These are phyloP conservation scores for Wickerhamiella parazyma DNA, from an alignment of 805 yeast species.

Conservation along the genomic window DNA sequence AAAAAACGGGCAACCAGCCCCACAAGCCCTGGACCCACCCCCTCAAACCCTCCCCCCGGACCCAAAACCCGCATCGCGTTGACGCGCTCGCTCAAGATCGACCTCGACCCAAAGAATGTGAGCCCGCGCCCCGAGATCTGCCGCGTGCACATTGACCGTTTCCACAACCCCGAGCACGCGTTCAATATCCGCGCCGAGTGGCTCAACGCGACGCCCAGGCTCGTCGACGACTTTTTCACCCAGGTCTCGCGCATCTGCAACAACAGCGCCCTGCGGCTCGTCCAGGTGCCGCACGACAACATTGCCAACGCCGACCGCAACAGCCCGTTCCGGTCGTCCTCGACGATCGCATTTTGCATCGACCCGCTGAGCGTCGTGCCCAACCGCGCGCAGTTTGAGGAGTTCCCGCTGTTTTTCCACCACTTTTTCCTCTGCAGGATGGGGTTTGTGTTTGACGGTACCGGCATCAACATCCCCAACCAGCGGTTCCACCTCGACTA, in stretches of 20 bases:
- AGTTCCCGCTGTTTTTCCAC: constrained; percentile 42
- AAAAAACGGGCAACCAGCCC: neutral
- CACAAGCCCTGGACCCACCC: neutral
- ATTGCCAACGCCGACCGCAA: constrained; percentile 57
- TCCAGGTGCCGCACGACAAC: constrained; percentile 88
- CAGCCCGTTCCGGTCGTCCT: constrained; percentile 82
- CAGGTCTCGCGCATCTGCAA: constrained; percentile 76
- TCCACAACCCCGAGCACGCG: constrained; percentile 90
- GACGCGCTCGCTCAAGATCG: constrained; percentile 51
- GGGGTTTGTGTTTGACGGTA: constrained; percentile 60
- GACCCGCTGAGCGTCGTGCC: constrained; percentile 58
- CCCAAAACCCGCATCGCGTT: constrained; percentile 34
- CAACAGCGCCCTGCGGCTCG: constrained; percentile 63
- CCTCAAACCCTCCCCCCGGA: neutral
- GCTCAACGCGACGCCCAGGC: constrained; percentile 77
- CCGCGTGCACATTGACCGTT: constrained; percentile 77
- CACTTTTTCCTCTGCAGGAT: constrained; percentile 51
- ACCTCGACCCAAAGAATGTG: constrained; percentile 58
- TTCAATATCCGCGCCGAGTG: constrained; percentile 86
- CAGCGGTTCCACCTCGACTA: constrained; percentile 51
- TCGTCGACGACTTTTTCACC: constrained; percentile 64
- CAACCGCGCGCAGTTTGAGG: constrained; percentile 14
- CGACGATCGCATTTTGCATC: constrained; percentile 49
- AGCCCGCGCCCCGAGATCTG: constrained; percentile 69
- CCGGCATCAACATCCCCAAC: constrained; percentile 38